Evolutionary conservation across 345 rosid species (phyloP), one percentile per base, ranked within the genome.

Genomic region (Balakata baccata): DNA sequence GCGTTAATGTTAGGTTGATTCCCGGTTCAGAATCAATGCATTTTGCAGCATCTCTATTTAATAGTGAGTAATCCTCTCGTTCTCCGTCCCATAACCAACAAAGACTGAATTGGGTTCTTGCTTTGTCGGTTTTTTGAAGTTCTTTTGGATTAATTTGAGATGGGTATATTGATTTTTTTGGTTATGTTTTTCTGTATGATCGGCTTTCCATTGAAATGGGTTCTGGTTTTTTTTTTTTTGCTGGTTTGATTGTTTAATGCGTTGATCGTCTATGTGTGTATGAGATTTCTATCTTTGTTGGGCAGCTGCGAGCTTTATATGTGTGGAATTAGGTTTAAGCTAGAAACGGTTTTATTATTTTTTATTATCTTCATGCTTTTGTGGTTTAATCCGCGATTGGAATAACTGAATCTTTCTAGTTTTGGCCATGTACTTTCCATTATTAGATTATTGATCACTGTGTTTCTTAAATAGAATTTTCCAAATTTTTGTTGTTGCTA

Each of bases 31-130:
- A 22, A 59, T 71, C 75, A 22, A 74, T 68, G 77, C 73, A 68
- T 69, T 60, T 75, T 75, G 45, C 38, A 62, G 23, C 47, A 3
- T 49, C 46, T 70, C 66, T 45, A 65, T 71, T 63, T 58, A 59
- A 64, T 39, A 59, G 86, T 76, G 68, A 81, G 82, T 76, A 25
- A 4, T 56, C 69, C 20, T 25, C 56, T 64, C 66, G 34, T 72
- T 60, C 60, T 64, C 18, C 10, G 2, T 69, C 49, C 43, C 65
- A 43, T 45, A 22, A 7, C 47, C 59, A 63, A 53, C 57, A 65
- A 25, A 25, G 25, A 43, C 62, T 23, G 53, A 60, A 34, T 51
- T 57, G 68, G 68, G 69, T 62, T 53, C 7, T 79, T 49, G 62
- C 49, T 53, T 54, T 22, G 34, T 29, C 2, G 34, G 16, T 59